Percentiles rank a stretch among this genome's conserved stretches.
phyloP scores from a whole-genome alignment of 805 yeast species.

The Candida golubevii region DNA sequence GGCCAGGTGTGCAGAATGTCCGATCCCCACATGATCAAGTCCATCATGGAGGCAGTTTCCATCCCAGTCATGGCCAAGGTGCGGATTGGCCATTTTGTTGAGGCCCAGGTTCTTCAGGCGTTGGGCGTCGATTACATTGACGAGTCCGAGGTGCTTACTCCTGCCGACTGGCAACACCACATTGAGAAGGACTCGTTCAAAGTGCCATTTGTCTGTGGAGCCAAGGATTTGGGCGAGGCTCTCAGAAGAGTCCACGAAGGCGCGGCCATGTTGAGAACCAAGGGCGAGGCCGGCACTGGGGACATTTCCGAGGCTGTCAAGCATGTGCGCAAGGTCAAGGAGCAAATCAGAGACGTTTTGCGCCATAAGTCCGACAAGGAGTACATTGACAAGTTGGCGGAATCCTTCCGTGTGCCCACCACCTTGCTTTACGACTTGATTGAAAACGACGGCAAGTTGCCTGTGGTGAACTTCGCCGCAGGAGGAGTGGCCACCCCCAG shows the following conservation, averaged over 20 bases:
- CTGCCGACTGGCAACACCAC: slow-evolving; percentile 69
- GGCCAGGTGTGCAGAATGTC: slow-evolving; percentile 86
- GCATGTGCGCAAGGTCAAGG: slow-evolving; percentile 60
- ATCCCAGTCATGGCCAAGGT: slow-evolving; percentile 85
- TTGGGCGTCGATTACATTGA: slow-evolving; percentile 76
- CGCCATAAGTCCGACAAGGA: slow-evolving; percentile 28
- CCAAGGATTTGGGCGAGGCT: slow-evolving; percentile 78
- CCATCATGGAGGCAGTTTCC: slow-evolving; percentile 65
- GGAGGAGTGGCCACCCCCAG: slow-evolving; percentile 89
- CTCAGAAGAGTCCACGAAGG: slow-evolving; percentile 75
- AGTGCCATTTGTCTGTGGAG: slow-evolving; percentile 83
- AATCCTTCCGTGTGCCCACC: slow-evolving; percentile 55
- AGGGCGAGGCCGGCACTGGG: slow-evolving; percentile 90
- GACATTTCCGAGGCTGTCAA: slow-evolving; percentile 79
- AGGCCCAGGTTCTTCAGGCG: slow-evolving; percentile 72
- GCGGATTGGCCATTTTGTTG: slow-evolving; percentile 78
- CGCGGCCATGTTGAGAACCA: slow-evolving; percentile 83
- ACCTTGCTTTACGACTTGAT: slow-evolving; percentile 48
- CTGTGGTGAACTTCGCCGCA: slow-evolving; percentile 84
- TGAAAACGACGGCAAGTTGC: slow-evolving; percentile 55
- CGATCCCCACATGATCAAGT: slow-evolving; percentile 74
- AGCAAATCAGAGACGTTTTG: slow-evolving; percentile 48
- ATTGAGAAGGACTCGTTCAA: slow-evolving; percentile 56
- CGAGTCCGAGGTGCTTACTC: slow-evolving; percentile 80
- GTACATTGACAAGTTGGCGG: slow-evolving; percentile 45